phyloP scores from a whole-genome alignment of 2,329 filamentous ascomycete species.

The Aureobasidium sp. region DNA sequence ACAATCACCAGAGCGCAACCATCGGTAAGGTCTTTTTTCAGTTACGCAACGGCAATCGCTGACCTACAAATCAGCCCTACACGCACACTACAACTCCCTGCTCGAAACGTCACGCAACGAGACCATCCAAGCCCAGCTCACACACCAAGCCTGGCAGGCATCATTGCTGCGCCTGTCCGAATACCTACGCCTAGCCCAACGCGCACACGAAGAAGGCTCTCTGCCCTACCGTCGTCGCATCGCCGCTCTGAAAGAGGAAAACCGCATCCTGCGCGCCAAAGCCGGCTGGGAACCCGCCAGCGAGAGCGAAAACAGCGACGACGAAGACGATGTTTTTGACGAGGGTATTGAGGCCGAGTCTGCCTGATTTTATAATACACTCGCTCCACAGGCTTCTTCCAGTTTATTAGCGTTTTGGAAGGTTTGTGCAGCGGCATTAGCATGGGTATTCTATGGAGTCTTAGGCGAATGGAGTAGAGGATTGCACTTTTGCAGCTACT shows the following conservation, averaged over 20 bases:
- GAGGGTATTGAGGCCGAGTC: neutral
- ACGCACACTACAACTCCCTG: constrained; percentile 42
- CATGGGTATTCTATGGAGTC: neutral
- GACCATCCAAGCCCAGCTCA: constrained; percentile 40
- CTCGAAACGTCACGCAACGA: constrained; percentile 38
- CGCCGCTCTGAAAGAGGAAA: constrained; percentile 41
- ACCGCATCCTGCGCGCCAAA: constrained; percentile 38
- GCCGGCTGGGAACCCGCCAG: constrained; percentile 39
- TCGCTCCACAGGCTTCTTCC: neutral
- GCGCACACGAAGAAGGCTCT: constrained; percentile 19
- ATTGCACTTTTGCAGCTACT: neutral
- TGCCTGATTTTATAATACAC: neutral
- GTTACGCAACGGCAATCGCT: neutral
- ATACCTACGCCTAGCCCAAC: constrained; percentile 25
- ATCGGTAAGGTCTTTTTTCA: neutral
- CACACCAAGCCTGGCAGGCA: constrained; percentile 45
- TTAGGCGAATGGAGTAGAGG: neutral
- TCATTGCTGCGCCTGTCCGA: constrained; percentile 38
- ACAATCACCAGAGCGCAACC: constrained; percentile 6
- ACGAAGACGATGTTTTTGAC: constrained; percentile 28
- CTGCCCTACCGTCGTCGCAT: constrained; percentile 33
- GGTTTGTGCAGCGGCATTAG: neutral
- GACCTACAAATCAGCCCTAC: constrained; percentile 27
- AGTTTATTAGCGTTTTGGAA: neutral
- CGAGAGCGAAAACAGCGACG: constrained; percentile 34